phyloP scores from a whole-genome alignment of 177 flowering plant genomes.

The Tripterygium wilfordii region DNA sequence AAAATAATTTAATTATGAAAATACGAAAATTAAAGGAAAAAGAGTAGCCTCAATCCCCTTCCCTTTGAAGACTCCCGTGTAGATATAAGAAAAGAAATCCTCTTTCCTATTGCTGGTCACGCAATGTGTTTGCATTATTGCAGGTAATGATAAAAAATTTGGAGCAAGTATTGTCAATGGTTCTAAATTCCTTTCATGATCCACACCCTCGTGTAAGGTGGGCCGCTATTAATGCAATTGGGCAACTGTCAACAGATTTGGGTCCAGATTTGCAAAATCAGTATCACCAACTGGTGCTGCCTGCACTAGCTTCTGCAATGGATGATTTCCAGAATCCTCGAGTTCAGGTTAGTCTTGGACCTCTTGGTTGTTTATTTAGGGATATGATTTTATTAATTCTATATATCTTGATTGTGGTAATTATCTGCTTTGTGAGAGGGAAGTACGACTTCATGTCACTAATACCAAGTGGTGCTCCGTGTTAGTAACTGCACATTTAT shows the following conservation, averaged over 20 bases:
- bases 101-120: neutral
- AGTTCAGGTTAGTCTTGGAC: constrained; percentile 36
- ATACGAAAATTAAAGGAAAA: too few species aligned
- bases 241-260: constrained; percentile 47
- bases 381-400: too few species aligned
- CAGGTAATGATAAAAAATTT: constrained; percentile 46
- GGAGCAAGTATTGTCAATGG: constrained; percentile 46
- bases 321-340: constrained; percentile 43
- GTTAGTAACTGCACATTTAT: too few species aligned
- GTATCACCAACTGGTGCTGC: constrained; percentile 37
- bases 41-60: neutral
- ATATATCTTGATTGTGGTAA: too few species aligned
- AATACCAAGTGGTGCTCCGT: too few species aligned
- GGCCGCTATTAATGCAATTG: constrained; percentile 62
- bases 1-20: too few species aligned
- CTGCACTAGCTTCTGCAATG: constrained; percentile 34
- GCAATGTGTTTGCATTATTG: too few species aligned
- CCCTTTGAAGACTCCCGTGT: too few species aligned
- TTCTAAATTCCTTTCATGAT: constrained; percentile 42
- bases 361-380: too few species aligned
- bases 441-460: too few species aligned
- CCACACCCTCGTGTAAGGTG: constrained; percentile 57
- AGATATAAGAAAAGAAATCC: too few species aligned
- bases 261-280: constrained; percentile 55
- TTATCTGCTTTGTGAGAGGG: too few species aligned